These are phyloP conservation scores for Galium porrigens DNA, from an alignment of 305 asterid genomes.

Conservation along the genomic window DNA sequence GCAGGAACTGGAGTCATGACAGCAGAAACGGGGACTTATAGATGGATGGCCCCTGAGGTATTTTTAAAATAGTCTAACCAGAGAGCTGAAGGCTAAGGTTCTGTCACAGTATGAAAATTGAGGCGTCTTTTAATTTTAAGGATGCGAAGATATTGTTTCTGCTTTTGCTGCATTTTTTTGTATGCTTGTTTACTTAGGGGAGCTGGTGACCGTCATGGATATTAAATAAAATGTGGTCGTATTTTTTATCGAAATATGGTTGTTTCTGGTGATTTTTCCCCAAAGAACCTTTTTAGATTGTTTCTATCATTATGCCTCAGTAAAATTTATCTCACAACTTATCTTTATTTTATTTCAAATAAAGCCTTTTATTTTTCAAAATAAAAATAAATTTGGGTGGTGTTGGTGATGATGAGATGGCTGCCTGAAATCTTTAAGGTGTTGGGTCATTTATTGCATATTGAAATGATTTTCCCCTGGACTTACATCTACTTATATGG, in stretches of 20 bases:
- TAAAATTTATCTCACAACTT: neutral
- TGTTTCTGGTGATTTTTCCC: neutral
- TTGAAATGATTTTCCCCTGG: neutral
- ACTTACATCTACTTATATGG: conserved; percentile 18
- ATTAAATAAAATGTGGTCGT: neutral
- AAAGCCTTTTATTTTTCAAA: too few species aligned
- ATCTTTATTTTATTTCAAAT: neutral
- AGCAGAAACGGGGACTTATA: conserved; percentile 92
- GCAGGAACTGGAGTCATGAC: conserved; percentile 91
- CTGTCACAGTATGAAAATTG: neutral
- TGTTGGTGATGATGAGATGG: neutral
- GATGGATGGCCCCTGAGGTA: conserved; percentile 99
- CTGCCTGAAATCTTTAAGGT: neutral
- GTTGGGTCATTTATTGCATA: neutral
- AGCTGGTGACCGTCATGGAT: too few species aligned
- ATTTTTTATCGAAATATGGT: neutral
- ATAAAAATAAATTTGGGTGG: neutral
- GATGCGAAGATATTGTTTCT: neutral
- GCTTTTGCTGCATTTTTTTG: conserved; percentile 3
- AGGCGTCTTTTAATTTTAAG: neutral
- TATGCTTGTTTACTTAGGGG: conserved; percentile 4
- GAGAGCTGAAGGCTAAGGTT: neutral
- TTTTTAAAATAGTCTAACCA: neutral
- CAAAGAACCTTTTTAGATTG: neutral
- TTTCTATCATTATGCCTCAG: neutral